Percentiles rank a stretch among this genome's conserved stretches.
Evolutionary conservation across 805 yeast species (phyloP).

Genomic region (Cyberlindnera japonica): DNA sequence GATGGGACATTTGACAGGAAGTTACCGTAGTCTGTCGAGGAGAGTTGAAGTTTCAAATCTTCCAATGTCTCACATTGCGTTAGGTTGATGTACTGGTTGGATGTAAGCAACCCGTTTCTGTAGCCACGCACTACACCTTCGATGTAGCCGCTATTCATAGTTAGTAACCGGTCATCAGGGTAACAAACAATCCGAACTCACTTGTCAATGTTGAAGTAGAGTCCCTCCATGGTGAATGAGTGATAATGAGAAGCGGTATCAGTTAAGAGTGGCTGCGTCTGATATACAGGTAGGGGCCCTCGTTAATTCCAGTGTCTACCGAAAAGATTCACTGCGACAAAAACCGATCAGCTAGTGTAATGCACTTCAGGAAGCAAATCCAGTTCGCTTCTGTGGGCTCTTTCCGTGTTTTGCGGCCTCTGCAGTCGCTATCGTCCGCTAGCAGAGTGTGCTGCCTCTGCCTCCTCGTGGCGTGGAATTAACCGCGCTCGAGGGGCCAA

Average conservation of each 20-base stretch:
- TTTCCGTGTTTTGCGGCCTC: neutral
- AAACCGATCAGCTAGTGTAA: no score
- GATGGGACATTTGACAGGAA: slow-evolving; percentile 79
- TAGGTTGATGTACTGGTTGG: slow-evolving; percentile 82
- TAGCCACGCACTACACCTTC: slow-evolving; percentile 96
- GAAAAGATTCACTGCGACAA: no score
- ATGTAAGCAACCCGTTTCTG: slow-evolving; percentile 73
- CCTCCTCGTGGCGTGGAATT: neutral
- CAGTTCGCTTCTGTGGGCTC: neutral
- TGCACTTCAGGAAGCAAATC: no score
- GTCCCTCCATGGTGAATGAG: slow-evolving; percentile 70
- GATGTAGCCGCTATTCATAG: slow-evolving; percentile 58
- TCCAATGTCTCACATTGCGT: slow-evolving; percentile 96
- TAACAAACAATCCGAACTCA: slow-evolving; percentile 8
- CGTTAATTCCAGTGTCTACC: no score
- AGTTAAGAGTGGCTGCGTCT: neutral
- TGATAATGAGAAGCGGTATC: neutral
- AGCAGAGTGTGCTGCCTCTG: neutral
- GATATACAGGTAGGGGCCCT: no score
- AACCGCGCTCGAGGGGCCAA: neutral
- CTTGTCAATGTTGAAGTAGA: slow-evolving; percentile 81
- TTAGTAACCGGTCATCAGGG: slow-evolving; percentile 2
- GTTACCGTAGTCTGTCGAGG: slow-evolving; percentile 95
- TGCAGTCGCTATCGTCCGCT: neutral
- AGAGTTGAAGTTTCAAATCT: slow-evolving; percentile 87